These are phyloP conservation scores for Bryoerythrophyllum caledonicum DNA, from an alignment of 225 moss, liverwort and hornwort species.

Conservation along the genomic window DNA sequence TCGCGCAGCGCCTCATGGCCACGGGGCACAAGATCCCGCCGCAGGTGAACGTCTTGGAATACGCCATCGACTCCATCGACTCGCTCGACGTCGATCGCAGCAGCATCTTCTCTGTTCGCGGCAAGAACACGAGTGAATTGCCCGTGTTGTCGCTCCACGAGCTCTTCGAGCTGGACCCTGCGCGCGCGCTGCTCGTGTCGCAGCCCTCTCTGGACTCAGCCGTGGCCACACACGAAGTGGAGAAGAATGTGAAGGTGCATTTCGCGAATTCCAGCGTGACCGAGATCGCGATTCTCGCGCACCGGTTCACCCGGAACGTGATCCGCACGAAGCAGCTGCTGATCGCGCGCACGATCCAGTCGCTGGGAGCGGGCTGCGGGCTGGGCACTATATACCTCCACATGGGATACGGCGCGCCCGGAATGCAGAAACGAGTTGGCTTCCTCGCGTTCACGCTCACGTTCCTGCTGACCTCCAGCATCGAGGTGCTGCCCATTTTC, in stretches of 20 bases:
- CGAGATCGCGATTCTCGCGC: conserved; percentile 40
- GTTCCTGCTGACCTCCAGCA: conserved; percentile 72
- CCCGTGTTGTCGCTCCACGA: conserved; percentile 42
- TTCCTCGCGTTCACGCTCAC: conserved; percentile 75
- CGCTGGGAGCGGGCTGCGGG: conserved; percentile 57
- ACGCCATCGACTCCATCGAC: conserved; percentile 71
- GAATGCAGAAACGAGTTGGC: conserved; percentile 60
- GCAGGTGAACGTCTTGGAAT: conserved; percentile 64
- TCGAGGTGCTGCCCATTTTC: conserved; percentile 83
- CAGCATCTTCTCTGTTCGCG: conserved; percentile 48
- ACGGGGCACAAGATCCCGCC: conserved; percentile 64
- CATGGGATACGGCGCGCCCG: conserved; percentile 50
- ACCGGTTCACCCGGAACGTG: conserved; percentile 40
- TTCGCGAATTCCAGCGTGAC: conserved; percentile 43
- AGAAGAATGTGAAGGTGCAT: conserved; percentile 31
- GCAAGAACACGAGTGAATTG: conserved; percentile 27
- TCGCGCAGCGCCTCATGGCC: conserved; percentile 37
- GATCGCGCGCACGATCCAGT: conserved; percentile 51
- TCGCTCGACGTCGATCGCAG: conserved; percentile 48
- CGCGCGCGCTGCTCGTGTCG: conserved; percentile 21
- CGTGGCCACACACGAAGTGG: background rate
- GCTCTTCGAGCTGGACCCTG: conserved; percentile 52
- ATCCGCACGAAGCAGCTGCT: conserved; percentile 43
- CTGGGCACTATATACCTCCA: conserved; percentile 67
- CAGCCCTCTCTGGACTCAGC: conserved; percentile 18